Evolutionary conservation across 768 basidiomycete genomes (phyloP).

Genomic region (Auriscalpium orientale): DNA sequence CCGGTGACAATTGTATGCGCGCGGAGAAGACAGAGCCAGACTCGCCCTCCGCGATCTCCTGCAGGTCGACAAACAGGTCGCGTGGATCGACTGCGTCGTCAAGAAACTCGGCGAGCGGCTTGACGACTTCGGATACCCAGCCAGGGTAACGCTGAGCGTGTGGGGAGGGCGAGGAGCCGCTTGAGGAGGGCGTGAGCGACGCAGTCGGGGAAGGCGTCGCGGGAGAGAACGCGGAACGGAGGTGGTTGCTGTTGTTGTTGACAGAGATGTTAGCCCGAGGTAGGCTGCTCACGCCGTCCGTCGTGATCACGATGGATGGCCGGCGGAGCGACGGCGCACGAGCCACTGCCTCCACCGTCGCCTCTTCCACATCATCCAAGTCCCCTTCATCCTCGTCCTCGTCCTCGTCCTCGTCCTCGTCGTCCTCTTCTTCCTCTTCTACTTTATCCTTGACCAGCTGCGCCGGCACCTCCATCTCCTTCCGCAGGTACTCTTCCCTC

Average conservation of each 20-base stretch:
- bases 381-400: background rate
- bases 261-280: no score
- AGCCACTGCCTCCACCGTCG: background rate
- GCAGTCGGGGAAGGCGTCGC: background rate
- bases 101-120: constrained; percentile 56
- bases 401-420: background rate
- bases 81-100: constrained; percentile 55
- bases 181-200: background rate
- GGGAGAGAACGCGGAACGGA: background rate
- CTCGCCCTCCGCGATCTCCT: constrained; percentile 80
- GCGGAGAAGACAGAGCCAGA: constrained; percentile 62
- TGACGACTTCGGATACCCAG: constrained; percentile 55
- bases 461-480: background rate
- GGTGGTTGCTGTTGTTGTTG: no score
- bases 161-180: background rate
- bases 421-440: no score
- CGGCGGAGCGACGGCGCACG: background rate
- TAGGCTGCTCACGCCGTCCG: background rate
- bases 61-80: constrained; percentile 55
- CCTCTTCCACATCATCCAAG: background rate
- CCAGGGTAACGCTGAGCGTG: constrained; percentile 43
- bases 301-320: background rate
- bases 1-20: constrained; percentile 17
- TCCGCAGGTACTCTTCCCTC: no score
- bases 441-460: background rate